Conservation (phyloP, 768 basidiomycete genomes). For the Lactarius akahatsu region DNA sequence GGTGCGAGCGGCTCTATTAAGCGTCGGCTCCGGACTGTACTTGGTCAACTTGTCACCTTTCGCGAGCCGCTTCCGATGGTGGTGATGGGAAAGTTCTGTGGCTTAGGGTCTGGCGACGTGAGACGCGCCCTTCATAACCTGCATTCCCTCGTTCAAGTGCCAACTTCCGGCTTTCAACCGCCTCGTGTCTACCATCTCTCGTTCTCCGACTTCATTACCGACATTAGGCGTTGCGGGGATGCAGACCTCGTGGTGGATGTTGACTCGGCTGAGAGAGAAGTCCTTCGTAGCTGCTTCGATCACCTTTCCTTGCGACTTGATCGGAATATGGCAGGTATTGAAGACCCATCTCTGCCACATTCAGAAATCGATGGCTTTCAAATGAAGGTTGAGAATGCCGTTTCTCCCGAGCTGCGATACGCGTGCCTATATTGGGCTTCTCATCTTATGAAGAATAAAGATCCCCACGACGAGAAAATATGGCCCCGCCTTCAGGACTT, state of each 20-base stretch:
- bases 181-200: not conserved
- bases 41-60: not conserved
- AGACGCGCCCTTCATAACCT: not conserved
- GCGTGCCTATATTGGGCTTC: not conserved
- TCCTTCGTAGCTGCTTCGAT: not conserved
- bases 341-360: not conserved
- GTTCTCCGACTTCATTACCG: conserved; percentile 1
- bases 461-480: too few relatives aligned
- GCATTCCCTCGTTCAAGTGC: not conserved
- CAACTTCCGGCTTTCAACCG: not conserved
- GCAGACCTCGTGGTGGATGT: not conserved
- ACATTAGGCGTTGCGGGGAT: not conserved
- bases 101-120: not conserved
- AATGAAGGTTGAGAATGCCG: not conserved
- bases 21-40: not conserved
- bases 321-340: not conserved
- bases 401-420: not conserved
- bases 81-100: not conserved
- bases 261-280: not conserved
- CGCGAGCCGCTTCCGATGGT: not conserved
- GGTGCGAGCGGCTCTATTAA: not conserved
- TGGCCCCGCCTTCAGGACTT: not conserved
- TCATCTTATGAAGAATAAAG: not conserved
- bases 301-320: not conserved
- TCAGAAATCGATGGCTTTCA: not conserved